Conservation (phyloP, 768 basidiomycete genomes). For the Auriscalpium microsporum region DNA sequence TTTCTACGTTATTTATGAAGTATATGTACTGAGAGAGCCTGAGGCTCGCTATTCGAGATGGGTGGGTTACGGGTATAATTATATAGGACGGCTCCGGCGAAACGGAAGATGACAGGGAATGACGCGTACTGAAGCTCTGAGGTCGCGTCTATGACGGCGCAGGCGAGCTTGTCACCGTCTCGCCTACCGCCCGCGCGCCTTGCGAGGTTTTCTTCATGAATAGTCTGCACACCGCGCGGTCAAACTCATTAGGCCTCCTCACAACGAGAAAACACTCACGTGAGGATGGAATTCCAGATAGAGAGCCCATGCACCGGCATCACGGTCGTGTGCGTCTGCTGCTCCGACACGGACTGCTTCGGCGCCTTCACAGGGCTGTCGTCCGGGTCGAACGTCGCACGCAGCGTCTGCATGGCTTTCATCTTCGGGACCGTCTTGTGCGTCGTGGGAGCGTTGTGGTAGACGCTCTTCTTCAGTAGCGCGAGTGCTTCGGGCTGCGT, state of each 20-base stretch:
- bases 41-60: no score
- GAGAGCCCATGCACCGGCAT: slow-evolving; percentile 44
- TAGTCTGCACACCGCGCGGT: not conserved
- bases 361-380: slow-evolving; percentile 40
- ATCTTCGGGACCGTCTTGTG: slow-evolving; percentile 44
- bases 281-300: slow-evolving; percentile 46
- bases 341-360: slow-evolving; percentile 48
- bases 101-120: no score
- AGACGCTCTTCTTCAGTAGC: slow-evolving; percentile 46
- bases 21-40: no score
- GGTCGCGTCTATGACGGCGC: no score
- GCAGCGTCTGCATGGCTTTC: slow-evolving; percentile 34
- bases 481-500: slow-evolving; percentile 44
- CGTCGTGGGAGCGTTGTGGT: slow-evolving; percentile 45
- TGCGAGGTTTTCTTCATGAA: not conserved
- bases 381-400: slow-evolving; percentile 41
- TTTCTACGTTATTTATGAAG: no score
- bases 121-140: no score
- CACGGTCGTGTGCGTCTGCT: slow-evolving; percentile 35
- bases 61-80: no score
- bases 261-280: slow-evolving; percentile 24
- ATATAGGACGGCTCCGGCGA: no score
- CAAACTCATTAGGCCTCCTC: no score
- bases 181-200: slow-evolving; percentile 13
- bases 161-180: slow-evolving; percentile 8